Evolutionary conservation across 2,329 filamentous ascomycete genomes (phyloP), one percentile per base, ranked within the genome.

Genomic region (Septoria petroselini): DNA sequence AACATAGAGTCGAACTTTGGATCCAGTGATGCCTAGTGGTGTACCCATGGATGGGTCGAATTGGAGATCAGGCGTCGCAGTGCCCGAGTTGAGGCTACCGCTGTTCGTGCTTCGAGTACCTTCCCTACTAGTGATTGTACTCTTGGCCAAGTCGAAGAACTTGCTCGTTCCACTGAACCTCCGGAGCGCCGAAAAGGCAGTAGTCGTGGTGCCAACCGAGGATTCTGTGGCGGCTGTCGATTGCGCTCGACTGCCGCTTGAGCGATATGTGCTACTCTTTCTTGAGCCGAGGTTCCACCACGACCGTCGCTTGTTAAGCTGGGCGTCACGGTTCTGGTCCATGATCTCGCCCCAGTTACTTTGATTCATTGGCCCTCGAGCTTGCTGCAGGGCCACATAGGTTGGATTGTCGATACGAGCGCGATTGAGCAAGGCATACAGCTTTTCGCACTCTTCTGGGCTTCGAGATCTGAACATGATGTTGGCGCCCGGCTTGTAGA

Each of bases 331-430:
- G 15, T 46, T 46, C 21, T 48, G 45, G 18, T 78, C 77, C 64
- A 81, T 76, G 53, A 65, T 71, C 58, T 72, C 80, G 66, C 60
- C 76, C 75, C 60, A 77, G 66, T 52, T 73, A 53, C 66, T 69
- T 63, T 58, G 71, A 59, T 62, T 77, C 43, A 75, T 58, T 65
- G 75, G 71, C 74, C 83, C 57, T 76, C 88, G 73, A 77, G 94
- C 72, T 73, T 86, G 77, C 76, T 88, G 79, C 75, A 90, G 59
- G 68, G 84, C 66, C 75, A 87, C 90, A 71, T 91, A 96, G 47
- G 90, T 91, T 45, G 89, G 85, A 66, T 97, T 96, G 71, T 95
- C 88, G 66, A 95, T 86, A 40, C 93, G 86, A 15, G 91, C 84
- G 53, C 86, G 80, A 69, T 97, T 94, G 54, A 97, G 91, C 35